phyloP scores from a whole-genome alignment of 768 basidiomycete species.

The Termitomyces sp. region DNA sequence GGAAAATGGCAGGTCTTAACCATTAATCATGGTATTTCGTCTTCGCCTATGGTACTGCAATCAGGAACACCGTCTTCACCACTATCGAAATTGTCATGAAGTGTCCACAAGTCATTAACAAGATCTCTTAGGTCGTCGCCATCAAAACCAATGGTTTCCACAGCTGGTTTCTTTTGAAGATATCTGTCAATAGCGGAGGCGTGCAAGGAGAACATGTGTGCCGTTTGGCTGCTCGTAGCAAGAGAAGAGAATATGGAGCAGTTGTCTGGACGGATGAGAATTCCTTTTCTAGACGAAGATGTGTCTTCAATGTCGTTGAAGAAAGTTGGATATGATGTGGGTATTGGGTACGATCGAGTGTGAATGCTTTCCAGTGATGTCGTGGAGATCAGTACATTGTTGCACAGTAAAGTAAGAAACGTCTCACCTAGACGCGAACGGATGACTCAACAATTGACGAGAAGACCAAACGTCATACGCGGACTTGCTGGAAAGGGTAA shows the following conservation, averaged over 20 bases:
- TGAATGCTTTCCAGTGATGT: conserved; percentile 30
- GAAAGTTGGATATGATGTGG: conserved; percentile 52
- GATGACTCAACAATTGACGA: conserved; percentile 20
- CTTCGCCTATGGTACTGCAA: neutral
- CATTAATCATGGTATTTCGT: neutral
- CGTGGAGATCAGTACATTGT: conserved; percentile 3
- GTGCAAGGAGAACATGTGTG: conserved; percentile 41
- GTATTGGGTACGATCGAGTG: conserved; percentile 49
- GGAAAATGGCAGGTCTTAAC: no score
- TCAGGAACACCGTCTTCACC: conserved; percentile 15
- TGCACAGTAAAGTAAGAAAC: conserved; percentile 4
- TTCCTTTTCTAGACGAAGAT: conserved; percentile 5
- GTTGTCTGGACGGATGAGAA: conserved; percentile 11
- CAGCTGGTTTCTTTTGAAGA: conserved; percentile 30
- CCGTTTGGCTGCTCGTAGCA: conserved; percentile 31
- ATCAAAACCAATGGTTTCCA: conserved; percentile 36
- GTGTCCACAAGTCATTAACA: conserved; percentile 51
- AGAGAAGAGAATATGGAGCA: conserved; percentile 38
- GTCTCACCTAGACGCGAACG: conserved; percentile 32
- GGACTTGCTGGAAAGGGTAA: conserved; percentile 30
- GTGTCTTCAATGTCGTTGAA: conserved; percentile 21
- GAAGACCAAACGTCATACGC: conserved; percentile 35
- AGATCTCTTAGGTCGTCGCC: conserved; percentile 54
- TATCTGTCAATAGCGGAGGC: conserved; percentile 45
- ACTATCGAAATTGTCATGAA: conserved; percentile 40